Base-by-base conservation (phyloP, 208 protist species). In the Trypanosoma mega region DNA sequence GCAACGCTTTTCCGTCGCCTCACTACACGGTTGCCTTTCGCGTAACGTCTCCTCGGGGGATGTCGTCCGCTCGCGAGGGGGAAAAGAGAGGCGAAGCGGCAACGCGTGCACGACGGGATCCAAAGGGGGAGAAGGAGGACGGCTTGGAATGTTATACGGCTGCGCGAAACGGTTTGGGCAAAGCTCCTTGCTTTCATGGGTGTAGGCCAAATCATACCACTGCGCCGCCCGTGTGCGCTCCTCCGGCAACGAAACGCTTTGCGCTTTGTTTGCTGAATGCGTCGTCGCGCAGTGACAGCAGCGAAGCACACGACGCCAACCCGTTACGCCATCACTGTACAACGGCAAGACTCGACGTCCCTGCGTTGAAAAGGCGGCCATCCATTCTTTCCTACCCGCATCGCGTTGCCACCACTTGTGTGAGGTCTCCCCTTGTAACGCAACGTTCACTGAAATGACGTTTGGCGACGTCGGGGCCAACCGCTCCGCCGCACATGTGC, bases 171-270 rank as follows among this genome's bases (percentile, higher is more conserved):
- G 8, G 8, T 16, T 60, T 6, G 23, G 41, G 7, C 58, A 55
- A 37, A 74, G 68, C 45, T 41, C 52, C 45, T 26, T 2, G 30
- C 68, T 63, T 36, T 72, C 66, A 24, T 8, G 27, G 21, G 26
- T 34, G 30, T 37, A 23, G 7, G 39, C 16, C 33, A 57, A 26
- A 27, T 53, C 39, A 7, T 45, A 37, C 51, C 24, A 31, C 53
- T 56, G 44, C 52, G 43, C 11, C 14, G 46, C 48, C 5, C 34
- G 12, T 39, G 34, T 12, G 34, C 12, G 12, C 8, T 12, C 6
- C 34, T 39, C 8, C 34, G 34, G 34, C 34, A 16, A 6, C 34
- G 8, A 6, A 39, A 12, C 34, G 34, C 8, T 16, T 12, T 12
- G 34, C 34, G 12, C 34, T 6, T 12, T 12, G 34, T 39, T 39